A percentile compares a stretch with the other conserved stretches of the same genome.
Evolutionary conservation across 371 early-diverging fungal species (phyloP).

Genomic region (Mucor irregularis): DNA sequence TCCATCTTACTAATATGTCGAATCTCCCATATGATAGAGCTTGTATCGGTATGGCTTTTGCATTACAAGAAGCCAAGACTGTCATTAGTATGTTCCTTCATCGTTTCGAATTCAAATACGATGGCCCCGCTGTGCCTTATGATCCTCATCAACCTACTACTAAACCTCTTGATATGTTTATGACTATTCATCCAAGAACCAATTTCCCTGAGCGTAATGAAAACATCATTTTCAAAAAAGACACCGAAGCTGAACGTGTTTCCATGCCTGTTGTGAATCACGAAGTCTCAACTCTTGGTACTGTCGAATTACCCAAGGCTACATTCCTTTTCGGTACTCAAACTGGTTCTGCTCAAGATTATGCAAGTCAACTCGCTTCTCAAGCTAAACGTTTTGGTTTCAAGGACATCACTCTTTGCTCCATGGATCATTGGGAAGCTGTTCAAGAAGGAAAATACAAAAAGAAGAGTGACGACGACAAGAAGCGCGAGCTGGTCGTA

Average conservation of each 20-base stretch:
- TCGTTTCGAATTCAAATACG: slow-evolving; percentile 43
- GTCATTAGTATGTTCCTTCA: slow-evolving; percentile 51
- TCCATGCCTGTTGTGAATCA: not conserved
- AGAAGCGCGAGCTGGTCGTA: slow-evolving; percentile 39
- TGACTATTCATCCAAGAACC: slow-evolving; percentile 41
- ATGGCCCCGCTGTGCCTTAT: slow-evolving; percentile 39
- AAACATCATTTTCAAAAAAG: not conserved
- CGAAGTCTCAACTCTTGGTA: not conserved
- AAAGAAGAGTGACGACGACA: not conserved
- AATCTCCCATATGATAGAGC: too few relatives aligned
- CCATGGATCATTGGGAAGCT: slow-evolving; percentile 52
- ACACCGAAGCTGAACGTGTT: not conserved
- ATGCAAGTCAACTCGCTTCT: slow-evolving; percentile 40
- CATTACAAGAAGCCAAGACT: slow-evolving; percentile 60
- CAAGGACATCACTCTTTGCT: slow-evolving; percentile 23
- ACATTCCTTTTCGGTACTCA: slow-evolving; percentile 58
- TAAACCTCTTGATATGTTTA: slow-evolving; percentile 37
- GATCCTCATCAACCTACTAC: slow-evolving; percentile 39
- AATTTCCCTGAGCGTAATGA: slow-evolving; percentile 38
- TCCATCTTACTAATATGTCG: too few relatives aligned
- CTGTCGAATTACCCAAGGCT: slow-evolving; percentile 29
- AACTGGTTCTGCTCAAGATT: slow-evolving; percentile 59
- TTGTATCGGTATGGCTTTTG: slow-evolving; percentile 32
- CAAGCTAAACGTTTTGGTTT: slow-evolving; percentile 54
- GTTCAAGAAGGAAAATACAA: slow-evolving; percentile 31